Evolutionary conservation across 2,329 filamentous ascomycete species (phyloP).

Genomic region (Fusarium sp.): DNA sequence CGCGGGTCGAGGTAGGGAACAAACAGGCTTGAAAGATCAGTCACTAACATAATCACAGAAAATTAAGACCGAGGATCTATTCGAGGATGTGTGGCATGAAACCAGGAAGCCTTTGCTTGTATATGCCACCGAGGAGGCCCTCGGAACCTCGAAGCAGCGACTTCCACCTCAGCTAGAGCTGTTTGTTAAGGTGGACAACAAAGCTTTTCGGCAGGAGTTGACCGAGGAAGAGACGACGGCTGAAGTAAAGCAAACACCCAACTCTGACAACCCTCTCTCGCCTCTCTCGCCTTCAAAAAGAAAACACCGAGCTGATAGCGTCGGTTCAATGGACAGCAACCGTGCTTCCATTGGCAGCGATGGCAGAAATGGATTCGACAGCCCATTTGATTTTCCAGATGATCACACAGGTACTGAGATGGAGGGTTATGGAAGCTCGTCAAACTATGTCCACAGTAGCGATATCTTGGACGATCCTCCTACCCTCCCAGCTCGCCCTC

Average conservation of each 20-base stretch:
- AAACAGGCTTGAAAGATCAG: background rate
- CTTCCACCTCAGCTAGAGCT: slow-evolving; percentile 57
- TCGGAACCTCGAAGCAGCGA: slow-evolving; percentile 41
- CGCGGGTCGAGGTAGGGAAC: slow-evolving; percentile 61
- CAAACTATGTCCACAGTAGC: slow-evolving; percentile 31
- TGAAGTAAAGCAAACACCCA: slow-evolving; percentile 32
- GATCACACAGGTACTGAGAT: slow-evolving; percentile 45
- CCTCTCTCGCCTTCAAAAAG: slow-evolving; percentile 60
- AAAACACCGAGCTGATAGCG: slow-evolving; percentile 60
- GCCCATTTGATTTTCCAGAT: slow-evolving; percentile 48
- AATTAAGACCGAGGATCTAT: slow-evolving; percentile 59
- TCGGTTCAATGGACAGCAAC: slow-evolving; percentile 61
- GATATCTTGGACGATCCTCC: slow-evolving; percentile 26
- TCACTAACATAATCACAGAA: slow-evolving; percentile 55
- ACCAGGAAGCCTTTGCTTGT: slow-evolving; percentile 62
- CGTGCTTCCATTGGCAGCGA: slow-evolving; percentile 59
- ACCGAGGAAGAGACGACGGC: slow-evolving; percentile 52
- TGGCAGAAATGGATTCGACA: slow-evolving; percentile 49
- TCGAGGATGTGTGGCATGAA: slow-evolving; percentile 61
- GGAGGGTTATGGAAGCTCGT: slow-evolving; percentile 22
- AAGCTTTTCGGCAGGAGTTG: slow-evolving; percentile 63
- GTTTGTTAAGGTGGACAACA: slow-evolving; percentile 65
- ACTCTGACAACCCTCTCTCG: slow-evolving; percentile 45
- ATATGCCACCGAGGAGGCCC: slow-evolving; percentile 62
- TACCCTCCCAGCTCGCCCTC: slow-evolving; percentile 17